These are phyloP conservation scores for Postia placenta DNA, from an alignment of 768 basidiomycete species.

Conservation along the genomic window DNA sequence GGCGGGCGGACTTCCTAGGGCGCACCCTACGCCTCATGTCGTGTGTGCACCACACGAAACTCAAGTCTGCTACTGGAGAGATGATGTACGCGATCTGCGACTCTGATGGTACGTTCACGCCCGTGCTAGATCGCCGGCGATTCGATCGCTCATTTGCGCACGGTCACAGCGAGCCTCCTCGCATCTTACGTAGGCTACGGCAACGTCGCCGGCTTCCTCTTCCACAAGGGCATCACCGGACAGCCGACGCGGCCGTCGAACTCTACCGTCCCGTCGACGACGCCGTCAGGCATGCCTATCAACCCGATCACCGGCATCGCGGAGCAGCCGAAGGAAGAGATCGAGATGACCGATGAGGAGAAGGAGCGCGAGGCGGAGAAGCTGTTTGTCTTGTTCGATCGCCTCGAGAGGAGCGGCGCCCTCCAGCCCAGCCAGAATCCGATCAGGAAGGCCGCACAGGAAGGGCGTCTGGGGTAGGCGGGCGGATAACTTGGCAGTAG, in stretches of 20 bases:
- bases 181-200: constrained; percentile 88
- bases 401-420: constrained; percentile 74
- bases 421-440: constrained; percentile 63
- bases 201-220: constrained; percentile 91
- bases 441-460: constrained; percentile 62
- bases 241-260: constrained; percentile 39
- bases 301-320: constrained; percentile 87
- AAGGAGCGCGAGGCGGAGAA: constrained; percentile 92
- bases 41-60: constrained; percentile 63
- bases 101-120: constrained; percentile 47
- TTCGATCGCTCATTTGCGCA: not conserved
- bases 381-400: constrained; percentile 86
- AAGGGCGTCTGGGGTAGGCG: constrained; percentile 29
- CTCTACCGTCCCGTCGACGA: constrained; percentile 25
- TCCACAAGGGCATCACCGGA: constrained; percentile 79
- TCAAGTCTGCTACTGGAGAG: constrained; percentile 80
- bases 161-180: constrained; percentile 52
- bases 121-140: not conserved
- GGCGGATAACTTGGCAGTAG: no score
- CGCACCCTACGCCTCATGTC: constrained; percentile 71
- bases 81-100: constrained; percentile 82
- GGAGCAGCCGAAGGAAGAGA: constrained; percentile 29
- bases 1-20: constrained; percentile 69
- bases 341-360: constrained; percentile 89
- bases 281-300: constrained; percentile 41